Evolutionary conservation across 108 stramenopile genomes (phyloP).

Genomic region (Aureococcus anophagefferens): DNA sequence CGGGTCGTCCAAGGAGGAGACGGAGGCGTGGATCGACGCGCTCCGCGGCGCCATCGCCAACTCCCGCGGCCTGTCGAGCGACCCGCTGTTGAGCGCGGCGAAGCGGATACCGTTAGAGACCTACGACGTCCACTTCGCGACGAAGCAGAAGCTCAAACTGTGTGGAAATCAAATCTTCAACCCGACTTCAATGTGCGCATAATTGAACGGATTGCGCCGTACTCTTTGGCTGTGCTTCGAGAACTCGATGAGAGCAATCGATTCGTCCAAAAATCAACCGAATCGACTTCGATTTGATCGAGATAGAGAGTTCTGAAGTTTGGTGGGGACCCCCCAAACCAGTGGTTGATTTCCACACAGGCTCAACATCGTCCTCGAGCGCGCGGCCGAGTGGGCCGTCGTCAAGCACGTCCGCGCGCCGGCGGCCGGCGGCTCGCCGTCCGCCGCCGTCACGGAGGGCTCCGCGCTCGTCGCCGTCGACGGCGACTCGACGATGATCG

Average conservation of each 20-base stretch:
- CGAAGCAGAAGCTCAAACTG: constrained; percentile 28
- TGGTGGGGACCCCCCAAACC: too few relatives aligned
- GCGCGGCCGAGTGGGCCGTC: constrained; percentile 34
- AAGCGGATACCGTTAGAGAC: constrained; percentile 11
- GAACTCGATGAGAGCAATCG: too few relatives aligned
- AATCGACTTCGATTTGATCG: too few relatives aligned
- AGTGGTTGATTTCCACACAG: too few relatives aligned
- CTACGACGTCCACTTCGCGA: constrained; percentile 30
- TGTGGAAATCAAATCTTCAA: too few relatives aligned
- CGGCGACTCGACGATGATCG: constrained; percentile 20
- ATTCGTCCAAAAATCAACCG: too few relatives aligned
- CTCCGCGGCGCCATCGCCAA: constrained; percentile 23
- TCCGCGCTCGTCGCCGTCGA: constrained; percentile 27
- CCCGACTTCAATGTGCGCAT: too few relatives aligned
- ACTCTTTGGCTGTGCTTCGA: too few relatives aligned
- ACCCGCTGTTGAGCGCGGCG: constrained; percentile 26
- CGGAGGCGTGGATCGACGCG: constrained; percentile 20
- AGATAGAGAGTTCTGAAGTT: too few relatives aligned
- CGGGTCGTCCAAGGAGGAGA: constrained; percentile 13
- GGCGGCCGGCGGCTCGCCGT: constrained; percentile 23
- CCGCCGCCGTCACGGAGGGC: constrained; percentile 21
- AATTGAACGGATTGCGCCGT: too few relatives aligned
- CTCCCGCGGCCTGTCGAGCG: constrained; percentile 9
- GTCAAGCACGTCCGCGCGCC: too few relatives aligned
- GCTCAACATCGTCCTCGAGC: constrained; percentile 32